Percentiles rank a stretch among this genome's conserved stretches.
Evolutionary conservation across 768 basidiomycete genomes (phyloP).

Genomic region (Sistotremastrum niveocremeum): DNA sequence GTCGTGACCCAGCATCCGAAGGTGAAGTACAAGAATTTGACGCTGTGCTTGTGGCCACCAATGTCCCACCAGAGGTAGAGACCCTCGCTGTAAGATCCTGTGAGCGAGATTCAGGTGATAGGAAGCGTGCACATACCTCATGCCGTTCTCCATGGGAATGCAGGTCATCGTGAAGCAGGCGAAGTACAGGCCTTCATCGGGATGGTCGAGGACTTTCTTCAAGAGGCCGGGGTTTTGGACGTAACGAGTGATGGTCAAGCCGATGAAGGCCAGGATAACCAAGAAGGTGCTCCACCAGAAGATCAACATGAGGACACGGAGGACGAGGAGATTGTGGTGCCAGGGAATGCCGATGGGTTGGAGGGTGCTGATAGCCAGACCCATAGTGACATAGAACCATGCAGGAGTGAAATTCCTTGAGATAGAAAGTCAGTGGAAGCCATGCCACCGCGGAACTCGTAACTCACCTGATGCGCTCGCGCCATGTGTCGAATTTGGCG

Average conservation of each 20-base stretch:
- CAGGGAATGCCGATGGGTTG: slow-evolving; percentile 3
- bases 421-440: too few relatives aligned
- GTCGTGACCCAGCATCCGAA: too few relatives aligned
- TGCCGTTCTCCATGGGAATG: too few relatives aligned
- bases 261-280: slow-evolving; percentile 1
- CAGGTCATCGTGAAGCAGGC: neutral
- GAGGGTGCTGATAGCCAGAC: slow-evolving; percentile 4
- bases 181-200: slow-evolving; percentile 3
- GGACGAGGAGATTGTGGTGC: neutral
- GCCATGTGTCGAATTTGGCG: too few relatives aligned
- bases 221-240: neutral
- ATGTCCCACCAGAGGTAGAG: too few relatives aligned
- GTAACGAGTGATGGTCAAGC: neutral
- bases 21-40: too few relatives aligned
- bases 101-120: too few relatives aligned
- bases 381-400: slow-evolving; percentile 8
- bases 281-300: slow-evolving; percentile 3
- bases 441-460: too few relatives aligned
- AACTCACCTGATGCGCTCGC: too few relatives aligned
- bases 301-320: slow-evolving; percentile 1
- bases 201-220: neutral
- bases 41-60: too few relatives aligned
- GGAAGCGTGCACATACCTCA: too few relatives aligned
- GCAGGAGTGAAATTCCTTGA: slow-evolving; percentile 5
- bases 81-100: too few relatives aligned